phyloP scores from a whole-genome alignment of 371 early-diverging fungal species.

The Rhizomucor pusillus region DNA sequence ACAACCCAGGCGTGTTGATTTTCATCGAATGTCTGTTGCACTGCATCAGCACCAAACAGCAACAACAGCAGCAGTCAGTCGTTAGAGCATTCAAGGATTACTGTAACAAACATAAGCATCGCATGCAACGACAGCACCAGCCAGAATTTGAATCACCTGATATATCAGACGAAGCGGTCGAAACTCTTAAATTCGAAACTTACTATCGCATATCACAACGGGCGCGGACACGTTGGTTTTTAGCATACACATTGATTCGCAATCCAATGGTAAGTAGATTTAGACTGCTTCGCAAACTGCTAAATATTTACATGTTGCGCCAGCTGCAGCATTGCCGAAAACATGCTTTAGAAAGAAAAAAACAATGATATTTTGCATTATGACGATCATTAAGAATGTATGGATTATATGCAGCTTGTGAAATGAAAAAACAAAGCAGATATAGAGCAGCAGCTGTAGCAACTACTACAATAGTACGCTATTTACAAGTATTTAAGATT shows the following conservation, averaged over 20 bases:
- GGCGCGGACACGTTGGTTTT: slow-evolving; percentile 44
- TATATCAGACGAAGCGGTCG: neutral
- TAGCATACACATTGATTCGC: slow-evolving; percentile 36
- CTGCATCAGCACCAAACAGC: slow-evolving; percentile 7
- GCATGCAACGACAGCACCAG: neutral
- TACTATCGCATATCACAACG: slow-evolving; percentile 1
- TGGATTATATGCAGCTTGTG: slow-evolving; percentile 31
- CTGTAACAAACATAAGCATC: neutral
- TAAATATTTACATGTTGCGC: neutral
- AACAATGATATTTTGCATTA: neutral
- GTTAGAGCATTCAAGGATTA: neutral
- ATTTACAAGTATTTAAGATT: too few species aligned
- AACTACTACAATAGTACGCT: too few species aligned
- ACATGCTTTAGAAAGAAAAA: slow-evolving; percentile 5
- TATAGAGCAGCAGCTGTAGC: too few species aligned
- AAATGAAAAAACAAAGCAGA: too few species aligned
- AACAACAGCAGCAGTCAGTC: neutral
- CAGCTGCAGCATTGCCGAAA: slow-evolving; percentile 15
- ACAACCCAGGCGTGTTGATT: slow-evolving; percentile 38
- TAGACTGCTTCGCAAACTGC: neutral
- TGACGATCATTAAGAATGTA: slow-evolving; percentile 3
- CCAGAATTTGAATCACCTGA: neutral
- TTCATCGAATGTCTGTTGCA: slow-evolving; percentile 38
- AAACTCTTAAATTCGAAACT: too few species aligned
- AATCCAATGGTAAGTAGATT: slow-evolving; percentile 34